These are phyloP conservation scores for Fistulinella staudtii DNA, from an alignment of 1,284 basidiomycete genomes.

Conservation along the genomic window DNA sequence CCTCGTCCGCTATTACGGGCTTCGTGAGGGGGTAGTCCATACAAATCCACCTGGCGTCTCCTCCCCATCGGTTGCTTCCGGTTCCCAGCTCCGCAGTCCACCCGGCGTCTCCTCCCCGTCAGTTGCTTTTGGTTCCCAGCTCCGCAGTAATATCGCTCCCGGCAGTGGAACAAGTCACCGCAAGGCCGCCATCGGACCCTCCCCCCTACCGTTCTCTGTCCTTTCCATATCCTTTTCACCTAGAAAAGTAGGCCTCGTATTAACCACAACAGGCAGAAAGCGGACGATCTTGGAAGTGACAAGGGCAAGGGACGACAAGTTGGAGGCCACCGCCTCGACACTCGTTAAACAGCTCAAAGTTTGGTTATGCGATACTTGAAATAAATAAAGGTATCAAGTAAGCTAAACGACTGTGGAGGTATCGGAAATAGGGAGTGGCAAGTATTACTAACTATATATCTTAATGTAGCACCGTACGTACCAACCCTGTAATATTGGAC, in stretches of 20 bases:
- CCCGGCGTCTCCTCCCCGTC: conserved; percentile 11
- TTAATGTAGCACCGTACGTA: no score
- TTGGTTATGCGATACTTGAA: conserved; percentile 21
- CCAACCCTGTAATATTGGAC: no score
- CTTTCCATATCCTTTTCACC: conserved; percentile 58
- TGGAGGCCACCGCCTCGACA: conserved; percentile 56
- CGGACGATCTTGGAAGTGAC: conserved; percentile 56
- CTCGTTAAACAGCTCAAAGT: conserved; percentile 40
- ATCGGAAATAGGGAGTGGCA: no score
- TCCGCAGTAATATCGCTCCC: not conserved
- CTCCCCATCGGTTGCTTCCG: conserved; percentile 8
- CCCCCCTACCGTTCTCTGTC: conserved; percentile 49
- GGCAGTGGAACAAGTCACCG: conserved; percentile 1
- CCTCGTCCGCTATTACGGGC: conserved; percentile 58
- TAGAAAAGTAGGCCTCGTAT: conserved; percentile 52
- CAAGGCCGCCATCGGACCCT: conserved; percentile 2
- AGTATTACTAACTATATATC: no score
- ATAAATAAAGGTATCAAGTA: no score
- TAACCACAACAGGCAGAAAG: conserved; percentile 39
- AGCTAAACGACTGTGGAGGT: no score
- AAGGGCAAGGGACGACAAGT: conserved; percentile 49
- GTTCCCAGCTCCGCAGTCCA: not conserved
- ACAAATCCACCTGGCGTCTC: conserved; percentile 11
- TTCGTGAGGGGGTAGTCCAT: conserved; percentile 48
- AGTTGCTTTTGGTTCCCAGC: not conserved